Evolutionary conservation across 371 early-diverging fungal species (phyloP).

Genomic region (Rhizopus arrhizus): DNA sequence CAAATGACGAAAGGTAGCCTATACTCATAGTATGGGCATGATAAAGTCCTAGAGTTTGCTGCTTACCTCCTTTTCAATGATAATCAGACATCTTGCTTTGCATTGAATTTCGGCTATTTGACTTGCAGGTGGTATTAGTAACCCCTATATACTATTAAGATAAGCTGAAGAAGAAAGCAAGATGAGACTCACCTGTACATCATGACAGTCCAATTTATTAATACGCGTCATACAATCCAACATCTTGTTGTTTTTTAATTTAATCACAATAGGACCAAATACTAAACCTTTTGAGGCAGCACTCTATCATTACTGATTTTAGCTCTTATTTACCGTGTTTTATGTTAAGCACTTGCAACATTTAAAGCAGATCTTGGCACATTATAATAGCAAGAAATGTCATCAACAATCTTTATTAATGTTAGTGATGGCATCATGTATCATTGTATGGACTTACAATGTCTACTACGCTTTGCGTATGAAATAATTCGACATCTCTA

Average conservation of each 20-base stretch:
- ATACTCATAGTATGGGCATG: neutral
- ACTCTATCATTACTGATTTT: slow-evolving; percentile 20
- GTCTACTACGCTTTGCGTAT: slow-evolving; percentile 38
- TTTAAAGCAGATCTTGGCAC: slow-evolving; percentile 45
- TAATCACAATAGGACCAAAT: slow-evolving; percentile 41
- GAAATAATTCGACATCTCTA: slow-evolving; percentile 42
- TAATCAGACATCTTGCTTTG: slow-evolving; percentile 38
- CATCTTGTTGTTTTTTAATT: slow-evolving; percentile 31
- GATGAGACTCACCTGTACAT: slow-evolving; percentile 31
- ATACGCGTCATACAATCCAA: slow-evolving; percentile 35
- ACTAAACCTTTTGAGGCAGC: slow-evolving; percentile 50
- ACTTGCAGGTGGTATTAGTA: slow-evolving; percentile 41
- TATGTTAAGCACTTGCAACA: slow-evolving; percentile 31
- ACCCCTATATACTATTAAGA: slow-evolving; percentile 23
- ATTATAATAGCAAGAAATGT: slow-evolving; percentile 38
- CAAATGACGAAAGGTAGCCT: slow-evolving; percentile 51
- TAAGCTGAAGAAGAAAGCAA: neutral
- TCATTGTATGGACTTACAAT: slow-evolving; percentile 16
- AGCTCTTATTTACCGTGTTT: neutral
- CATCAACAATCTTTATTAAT: slow-evolving; percentile 39
- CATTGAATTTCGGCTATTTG: slow-evolving; percentile 37
- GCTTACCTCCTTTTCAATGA: slow-evolving; percentile 52
- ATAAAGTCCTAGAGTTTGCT: neutral
- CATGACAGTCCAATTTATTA: slow-evolving; percentile 10
- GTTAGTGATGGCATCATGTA: neutral